phyloP scores from a whole-genome alignment of 306 rosid species.

The Citrullus mucosospermus region DNA sequence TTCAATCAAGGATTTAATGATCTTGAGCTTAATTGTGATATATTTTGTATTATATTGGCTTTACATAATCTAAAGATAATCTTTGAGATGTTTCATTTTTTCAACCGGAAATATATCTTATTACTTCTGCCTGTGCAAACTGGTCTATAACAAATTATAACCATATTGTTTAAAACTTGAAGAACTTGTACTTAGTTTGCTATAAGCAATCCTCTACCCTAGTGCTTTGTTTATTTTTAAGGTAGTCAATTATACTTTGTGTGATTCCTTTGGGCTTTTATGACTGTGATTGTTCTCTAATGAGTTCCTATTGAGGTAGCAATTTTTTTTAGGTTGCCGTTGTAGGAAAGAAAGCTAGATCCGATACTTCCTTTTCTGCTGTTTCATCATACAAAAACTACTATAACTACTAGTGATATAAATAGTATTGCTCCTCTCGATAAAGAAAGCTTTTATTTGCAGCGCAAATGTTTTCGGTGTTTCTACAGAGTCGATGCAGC shows the following conservation, averaged over 20 bases:
- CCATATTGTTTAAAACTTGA: not conserved
- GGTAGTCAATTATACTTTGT: not conserved
- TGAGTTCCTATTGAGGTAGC: not conserved
- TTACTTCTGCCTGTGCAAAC: not conserved
- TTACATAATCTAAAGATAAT: not conserved
- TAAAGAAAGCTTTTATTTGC: slow-evolving; percentile 16
- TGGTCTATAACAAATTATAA: not conserved
- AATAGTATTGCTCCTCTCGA: slow-evolving; percentile 4
- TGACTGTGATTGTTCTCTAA: not conserved
- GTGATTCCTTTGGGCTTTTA: not conserved
- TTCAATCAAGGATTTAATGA: not conserved
- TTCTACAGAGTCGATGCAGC: slow-evolving; percentile 99
- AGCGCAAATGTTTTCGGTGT: slow-evolving; percentile 94
- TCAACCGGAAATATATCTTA: not conserved
- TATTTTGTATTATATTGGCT: not conserved
- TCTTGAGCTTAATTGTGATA: too few species aligned
- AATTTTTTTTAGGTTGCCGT: not conserved
- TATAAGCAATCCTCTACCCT: not conserved
- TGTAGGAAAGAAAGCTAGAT: not conserved
- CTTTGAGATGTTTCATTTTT: not conserved
- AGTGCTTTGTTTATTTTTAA: not conserved
- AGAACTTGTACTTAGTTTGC: not conserved
- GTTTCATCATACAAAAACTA: not conserved
- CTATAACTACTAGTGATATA: not conserved
- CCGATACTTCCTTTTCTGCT: not conserved